Conservation (phyloP, 495 filamentous ascomycete genomes). For the Evernia prunastri region DNA sequence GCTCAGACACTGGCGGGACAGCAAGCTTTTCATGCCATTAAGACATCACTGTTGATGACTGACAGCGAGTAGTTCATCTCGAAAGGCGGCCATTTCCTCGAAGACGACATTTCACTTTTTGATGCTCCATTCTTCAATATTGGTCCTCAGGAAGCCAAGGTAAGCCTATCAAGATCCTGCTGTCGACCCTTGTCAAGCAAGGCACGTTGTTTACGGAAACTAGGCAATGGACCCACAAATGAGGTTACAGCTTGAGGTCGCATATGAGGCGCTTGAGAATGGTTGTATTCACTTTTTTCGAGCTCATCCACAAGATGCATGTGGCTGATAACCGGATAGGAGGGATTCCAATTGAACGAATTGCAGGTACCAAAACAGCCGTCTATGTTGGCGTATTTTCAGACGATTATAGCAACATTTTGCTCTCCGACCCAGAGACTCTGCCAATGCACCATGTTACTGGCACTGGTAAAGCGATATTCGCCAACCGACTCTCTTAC, state of each 20-base stretch:
- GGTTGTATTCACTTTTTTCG: background rate
- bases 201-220: constrained; percentile 47
- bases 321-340: too few relatives aligned
- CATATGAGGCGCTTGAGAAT: constrained; percentile 56
- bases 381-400: constrained; percentile 9
- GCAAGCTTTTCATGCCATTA: too few relatives aligned
- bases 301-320: too few relatives aligned
- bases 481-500: constrained; percentile 41
- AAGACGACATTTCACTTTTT: too few relatives aligned
- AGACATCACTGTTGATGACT: too few relatives aligned
- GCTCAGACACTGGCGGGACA: too few relatives aligned
- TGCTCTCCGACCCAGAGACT: constrained; percentile 2
- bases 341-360: constrained; percentile 3
- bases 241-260: constrained; percentile 48
- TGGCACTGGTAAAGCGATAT: constrained; percentile 10
- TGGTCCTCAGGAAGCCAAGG: too few relatives aligned
- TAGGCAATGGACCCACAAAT: constrained; percentile 45
- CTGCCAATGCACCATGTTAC: background rate
- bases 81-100: too few relatives aligned
- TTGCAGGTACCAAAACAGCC: constrained; percentile 14
- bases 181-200: too few relatives aligned
- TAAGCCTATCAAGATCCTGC: too few relatives aligned
- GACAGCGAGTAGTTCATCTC: too few relatives aligned
- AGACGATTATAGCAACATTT: constrained; percentile 15
- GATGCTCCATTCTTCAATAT: too few relatives aligned